Base-by-base conservation (phyloP, 768 basidiomycete genomes). In the Boletus reticulatus region DNA sequence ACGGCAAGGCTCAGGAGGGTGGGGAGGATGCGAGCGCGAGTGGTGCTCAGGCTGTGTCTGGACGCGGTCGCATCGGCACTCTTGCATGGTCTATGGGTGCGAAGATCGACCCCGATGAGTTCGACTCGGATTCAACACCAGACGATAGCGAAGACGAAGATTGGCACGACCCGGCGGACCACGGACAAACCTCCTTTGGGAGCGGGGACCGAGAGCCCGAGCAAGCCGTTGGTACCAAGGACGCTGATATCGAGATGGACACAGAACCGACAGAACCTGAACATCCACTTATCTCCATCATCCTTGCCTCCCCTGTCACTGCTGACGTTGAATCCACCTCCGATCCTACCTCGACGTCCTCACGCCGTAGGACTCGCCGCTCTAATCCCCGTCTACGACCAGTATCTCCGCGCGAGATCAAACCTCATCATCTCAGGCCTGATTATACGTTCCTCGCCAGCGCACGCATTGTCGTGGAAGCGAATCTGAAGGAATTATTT, bases 381-480 rank as follows among this genome's bases (percentile, higher is more conserved):
- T 65, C 52, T 20, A 60, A 57, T 31, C 60, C 43, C 42, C 56
- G 66, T 59, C 42, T 59, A 50, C 52, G 38, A 22, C 27, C 52
- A 0, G 52, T 66, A 22, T 66, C 66, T 7, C 57, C 67, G 4
- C 37, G 51, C 45, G 42, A 57, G 36, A 67, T 67, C 42, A 53
- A 57, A 12, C 61, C 67, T 4, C 64, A 70, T 27, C 69, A 78
- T 20, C 66, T 68, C 17, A 57, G 76, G 16, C 79, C 79, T 0
- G 83, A 84, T 60, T 84, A 83, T 65, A 68, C 71, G 3, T 84
- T 74, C 66, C 75, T 84, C 13, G 73, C 80, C 4, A 78, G 80
- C 14, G 81, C 73, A 10, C 76, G 83, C 13, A 68, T 78, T 22
- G 69, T 83, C 11, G 72, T 84, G 16, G 82, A 84, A 60, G 72